Conservation (phyloP, 495 filamentous ascomycete species). For the Neurospora sp. region DNA sequence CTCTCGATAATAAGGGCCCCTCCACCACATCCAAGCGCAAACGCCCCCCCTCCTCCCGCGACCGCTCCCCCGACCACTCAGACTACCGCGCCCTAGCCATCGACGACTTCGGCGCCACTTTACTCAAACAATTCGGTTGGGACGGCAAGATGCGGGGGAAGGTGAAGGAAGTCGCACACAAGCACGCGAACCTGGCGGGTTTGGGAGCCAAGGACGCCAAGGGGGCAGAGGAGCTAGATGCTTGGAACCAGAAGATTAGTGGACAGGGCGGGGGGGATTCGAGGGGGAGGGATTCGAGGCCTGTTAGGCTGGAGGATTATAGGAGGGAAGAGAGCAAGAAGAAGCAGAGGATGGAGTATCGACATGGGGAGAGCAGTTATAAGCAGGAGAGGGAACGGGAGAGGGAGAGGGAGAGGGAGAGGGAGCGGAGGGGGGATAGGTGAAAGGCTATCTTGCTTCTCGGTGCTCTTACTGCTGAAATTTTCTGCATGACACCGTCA, state of each 20-base stretch:
- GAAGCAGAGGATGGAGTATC: slow-evolving; percentile 28
- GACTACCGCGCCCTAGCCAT: slow-evolving; percentile 85
- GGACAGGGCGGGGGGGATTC: not conserved
- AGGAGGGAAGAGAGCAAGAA: slow-evolving; percentile 31
- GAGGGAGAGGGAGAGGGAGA: slow-evolving; percentile 27
- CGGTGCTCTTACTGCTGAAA: not conserved
- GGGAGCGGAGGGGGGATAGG: slow-evolving; percentile 28
- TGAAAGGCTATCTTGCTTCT: slow-evolving; percentile 3
- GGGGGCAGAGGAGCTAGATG: slow-evolving; percentile 53
- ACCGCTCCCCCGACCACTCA: slow-evolving; percentile 63
- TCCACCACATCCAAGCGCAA: slow-evolving; percentile 5
- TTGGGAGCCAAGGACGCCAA: slow-evolving; percentile 68
- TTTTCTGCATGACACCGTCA: not conserved
- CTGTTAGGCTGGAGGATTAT: slow-evolving; percentile 37
- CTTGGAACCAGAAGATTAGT: slow-evolving; percentile 25
- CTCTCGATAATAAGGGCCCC: slow-evolving; percentile 24
- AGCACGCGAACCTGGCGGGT: slow-evolving; percentile 70
- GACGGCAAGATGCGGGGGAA: slow-evolving; percentile 61
- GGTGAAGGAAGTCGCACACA: slow-evolving; percentile 39
- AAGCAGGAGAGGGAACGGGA: slow-evolving; percentile 39
- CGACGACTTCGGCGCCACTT: slow-evolving; percentile 83
- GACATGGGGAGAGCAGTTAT: slow-evolving; percentile 28
- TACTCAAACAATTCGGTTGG: slow-evolving; percentile 91
- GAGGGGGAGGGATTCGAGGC: slow-evolving; percentile 13
- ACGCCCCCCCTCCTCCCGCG: slow-evolving; percentile 52